Conservation (phyloP, 176 grass and related monocot species). For the Paspalum vaginatum region DNA sequence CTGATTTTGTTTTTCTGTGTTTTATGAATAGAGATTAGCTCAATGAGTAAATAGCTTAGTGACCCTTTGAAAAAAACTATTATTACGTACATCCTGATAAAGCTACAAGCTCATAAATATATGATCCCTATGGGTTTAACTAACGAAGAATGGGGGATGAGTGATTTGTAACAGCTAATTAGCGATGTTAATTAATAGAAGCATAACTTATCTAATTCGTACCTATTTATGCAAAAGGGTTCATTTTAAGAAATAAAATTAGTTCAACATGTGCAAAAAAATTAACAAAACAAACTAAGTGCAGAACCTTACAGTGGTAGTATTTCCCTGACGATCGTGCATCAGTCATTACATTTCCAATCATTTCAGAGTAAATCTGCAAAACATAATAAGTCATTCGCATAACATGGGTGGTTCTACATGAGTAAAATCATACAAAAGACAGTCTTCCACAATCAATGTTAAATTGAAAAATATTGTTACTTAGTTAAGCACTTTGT, state of each 20-base stretch:
- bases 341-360: slow-evolving; percentile 99
- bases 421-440: too few relatives aligned
- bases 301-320: slow-evolving; percentile 87
- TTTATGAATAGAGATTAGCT: neutral
- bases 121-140: too few relatives aligned
- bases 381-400: neutral
- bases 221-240: neutral
- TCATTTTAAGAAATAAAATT: neutral
- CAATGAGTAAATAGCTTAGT: neutral
- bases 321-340: slow-evolving; percentile 97
- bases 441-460: too few relatives aligned
- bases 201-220: neutral
- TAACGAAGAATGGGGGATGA: neutral
- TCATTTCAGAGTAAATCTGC: slow-evolving; percentile 99
- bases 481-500: neutral
- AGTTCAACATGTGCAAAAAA: neutral
- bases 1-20: neutral
- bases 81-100: neutral
- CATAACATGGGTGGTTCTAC: neutral
- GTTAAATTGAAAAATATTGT: too few relatives aligned
- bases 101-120: neutral
- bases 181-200: neutral
- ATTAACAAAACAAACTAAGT: slow-evolving; percentile 4
- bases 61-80: neutral
- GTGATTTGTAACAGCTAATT: neutral